A percentile compares a stretch with the other conserved stretches of the same genome.
Conservation (phyloP, 306 rosid species). For the Bauhinia variegata region DNA sequence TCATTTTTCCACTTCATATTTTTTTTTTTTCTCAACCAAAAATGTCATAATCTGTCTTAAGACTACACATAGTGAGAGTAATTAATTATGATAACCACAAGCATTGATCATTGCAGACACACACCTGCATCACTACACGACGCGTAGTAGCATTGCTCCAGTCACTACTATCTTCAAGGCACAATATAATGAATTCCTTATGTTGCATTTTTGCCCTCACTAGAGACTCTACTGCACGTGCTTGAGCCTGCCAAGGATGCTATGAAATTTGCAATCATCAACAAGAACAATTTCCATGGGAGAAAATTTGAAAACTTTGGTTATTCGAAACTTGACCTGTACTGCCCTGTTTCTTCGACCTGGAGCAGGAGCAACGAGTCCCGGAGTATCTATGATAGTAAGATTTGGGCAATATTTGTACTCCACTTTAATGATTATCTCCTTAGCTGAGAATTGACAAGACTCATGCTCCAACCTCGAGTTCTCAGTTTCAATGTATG, state of each 20-base stretch:
- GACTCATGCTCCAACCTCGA: constrained; percentile 75
- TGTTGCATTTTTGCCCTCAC: constrained; percentile 95
- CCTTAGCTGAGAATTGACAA: constrained; percentile 78
- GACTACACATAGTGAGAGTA: too few relatives aligned
- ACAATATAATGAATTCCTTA: constrained; percentile 82
- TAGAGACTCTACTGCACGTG: constrained; percentile 84
- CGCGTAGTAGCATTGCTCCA: constrained; percentile 95
- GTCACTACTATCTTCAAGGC: constrained; percentile 95
- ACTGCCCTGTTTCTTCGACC: constrained; percentile 76
- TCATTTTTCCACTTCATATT: constrained; percentile 2
- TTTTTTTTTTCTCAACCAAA: too few relatives aligned
- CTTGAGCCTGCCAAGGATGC: constrained; percentile 56
- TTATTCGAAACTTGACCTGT: constrained; percentile 48
- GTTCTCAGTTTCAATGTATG: constrained; percentile 86
- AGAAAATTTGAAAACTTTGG: not conserved
- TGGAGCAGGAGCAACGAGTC: constrained; percentile 93
- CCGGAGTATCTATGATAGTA: constrained; percentile 94
- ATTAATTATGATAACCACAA: not conserved
- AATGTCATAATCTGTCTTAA: too few relatives aligned
- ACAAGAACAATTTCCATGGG: not conserved
- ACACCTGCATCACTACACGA: constrained; percentile 90
- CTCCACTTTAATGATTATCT: constrained; percentile 74
- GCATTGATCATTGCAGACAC: constrained; percentile 1
- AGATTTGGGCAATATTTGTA: constrained; percentile 93
- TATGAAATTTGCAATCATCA: constrained; percentile 11